Conservation (phyloP, 2,329 filamentous ascomycete species). For the Neurospora sp. region DNA sequence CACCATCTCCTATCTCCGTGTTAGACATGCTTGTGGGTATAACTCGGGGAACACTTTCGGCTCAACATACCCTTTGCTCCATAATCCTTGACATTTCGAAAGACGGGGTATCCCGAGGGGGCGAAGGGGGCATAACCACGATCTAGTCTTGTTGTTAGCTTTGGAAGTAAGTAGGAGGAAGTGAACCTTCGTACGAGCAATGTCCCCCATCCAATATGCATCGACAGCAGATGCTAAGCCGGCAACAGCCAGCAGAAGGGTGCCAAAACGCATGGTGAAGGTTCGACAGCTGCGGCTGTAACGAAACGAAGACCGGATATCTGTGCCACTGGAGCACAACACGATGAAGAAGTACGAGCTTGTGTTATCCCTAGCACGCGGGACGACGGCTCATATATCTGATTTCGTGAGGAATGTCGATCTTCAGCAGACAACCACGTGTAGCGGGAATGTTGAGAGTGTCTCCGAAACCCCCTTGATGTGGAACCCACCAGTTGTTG, state of each 20-base stretch:
- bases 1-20: constrained; percentile 28
- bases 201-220: constrained; percentile 24
- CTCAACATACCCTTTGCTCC: constrained; percentile 30
- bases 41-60: not conserved
- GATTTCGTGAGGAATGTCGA: not conserved
- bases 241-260: constrained; percentile 21
- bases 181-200: constrained; percentile 18
- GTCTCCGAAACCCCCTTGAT: not conserved
- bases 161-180: not conserved
- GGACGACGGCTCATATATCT: not conserved
- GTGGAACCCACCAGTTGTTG: not conserved
- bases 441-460: not conserved
- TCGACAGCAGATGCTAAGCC: constrained; percentile 18
- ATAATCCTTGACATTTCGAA: constrained; percentile 38
- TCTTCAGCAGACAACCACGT: not conserved
- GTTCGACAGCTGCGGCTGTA: not conserved
- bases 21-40: not conserved
- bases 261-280: constrained; percentile 19
- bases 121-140: constrained; percentile 34
- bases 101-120: constrained; percentile 30
- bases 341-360: not conserved
- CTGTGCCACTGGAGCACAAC: not conserved
- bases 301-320: not conserved
- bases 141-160: constrained; percentile 20
- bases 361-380: not conserved